phyloP scores from a whole-genome alignment of 768 basidiomycete genomes.

The Pleurotus cornucopiae region DNA sequence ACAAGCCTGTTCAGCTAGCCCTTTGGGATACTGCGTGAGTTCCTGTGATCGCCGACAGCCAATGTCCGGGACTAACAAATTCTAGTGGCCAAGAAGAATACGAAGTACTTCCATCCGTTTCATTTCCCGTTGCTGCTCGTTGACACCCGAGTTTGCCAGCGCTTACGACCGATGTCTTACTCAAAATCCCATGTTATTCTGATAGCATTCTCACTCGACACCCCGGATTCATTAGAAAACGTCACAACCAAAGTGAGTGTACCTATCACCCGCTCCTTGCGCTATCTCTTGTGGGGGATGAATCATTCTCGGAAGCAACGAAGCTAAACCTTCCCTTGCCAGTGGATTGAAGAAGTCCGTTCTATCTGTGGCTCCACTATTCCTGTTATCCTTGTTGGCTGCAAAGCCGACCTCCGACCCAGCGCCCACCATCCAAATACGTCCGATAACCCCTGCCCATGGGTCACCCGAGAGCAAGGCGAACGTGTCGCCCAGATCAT shows the following conservation, averaged over 20 bases:
- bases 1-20: constrained; percentile 95
- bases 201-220: constrained; percentile 95
- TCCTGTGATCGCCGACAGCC: background rate
- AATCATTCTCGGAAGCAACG: background rate
- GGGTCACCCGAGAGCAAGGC: constrained; percentile 75
- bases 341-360: constrained; percentile 99
- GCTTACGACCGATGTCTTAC: constrained; percentile 94
- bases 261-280: constrained; percentile 7
- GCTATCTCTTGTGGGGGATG: constrained; percentile 12
- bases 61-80: background rate
- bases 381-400: constrained; percentile 94
- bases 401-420: constrained; percentile 90
- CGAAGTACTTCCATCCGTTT: constrained; percentile 50
- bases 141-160: constrained; percentile 36
- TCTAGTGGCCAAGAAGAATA: constrained; percentile 96
- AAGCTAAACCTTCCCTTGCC: constrained; percentile 12
- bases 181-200: constrained; percentile 98
- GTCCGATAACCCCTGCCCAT: constrained; percentile 41
- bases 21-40: constrained; percentile 99
- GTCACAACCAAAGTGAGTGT: constrained; percentile 79
- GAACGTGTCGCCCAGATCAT: constrained; percentile 79
- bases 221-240: constrained; percentile 95
- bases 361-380: constrained; percentile 91
- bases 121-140: constrained; percentile 7
- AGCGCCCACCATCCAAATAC: constrained; percentile 41